Evolutionary conservation across 768 basidiomycete genomes (phyloP).

Genomic region (Serpula lacrymans): DNA sequence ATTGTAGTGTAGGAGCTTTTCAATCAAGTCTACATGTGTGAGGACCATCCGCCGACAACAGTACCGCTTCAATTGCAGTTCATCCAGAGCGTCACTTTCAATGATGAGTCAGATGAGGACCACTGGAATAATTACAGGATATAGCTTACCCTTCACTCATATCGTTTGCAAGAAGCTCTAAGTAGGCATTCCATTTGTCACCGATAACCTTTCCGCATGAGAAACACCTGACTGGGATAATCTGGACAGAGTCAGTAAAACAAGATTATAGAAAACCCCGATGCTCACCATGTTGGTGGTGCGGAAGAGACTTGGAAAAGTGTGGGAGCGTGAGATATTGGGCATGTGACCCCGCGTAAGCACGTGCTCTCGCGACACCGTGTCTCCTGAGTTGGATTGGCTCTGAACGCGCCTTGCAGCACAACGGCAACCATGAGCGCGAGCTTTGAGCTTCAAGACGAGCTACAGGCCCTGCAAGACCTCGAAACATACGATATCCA

Average conservation of each 20-base stretch:
- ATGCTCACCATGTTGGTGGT: slow-evolving; percentile 25
- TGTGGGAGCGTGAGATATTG: too few species aligned
- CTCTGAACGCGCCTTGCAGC: slow-evolving; percentile 3
- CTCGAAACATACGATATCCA: slow-evolving; percentile 59
- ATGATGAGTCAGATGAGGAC: background rate
- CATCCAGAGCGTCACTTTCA: slow-evolving; percentile 81
- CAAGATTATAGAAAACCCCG: background rate
- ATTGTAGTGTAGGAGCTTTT: slow-evolving; percentile 95
- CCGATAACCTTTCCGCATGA: slow-evolving; percentile 97
- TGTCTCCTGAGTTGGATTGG: slow-evolving; percentile 9
- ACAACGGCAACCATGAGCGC: slow-evolving; percentile 28
- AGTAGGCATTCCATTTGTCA: slow-evolving; percentile 90
- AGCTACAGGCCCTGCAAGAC: slow-evolving; percentile 64
- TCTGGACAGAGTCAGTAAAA: slow-evolving; percentile 44
- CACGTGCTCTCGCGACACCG: slow-evolving; percentile 21
- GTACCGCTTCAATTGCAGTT: slow-evolving; percentile 87
- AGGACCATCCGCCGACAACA: slow-evolving; percentile 97
- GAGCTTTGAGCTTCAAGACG: slow-evolving; percentile 75
- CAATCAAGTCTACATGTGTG: slow-evolving; percentile 96
- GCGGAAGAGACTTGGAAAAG: too few species aligned
- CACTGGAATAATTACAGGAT: background rate
- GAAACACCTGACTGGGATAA: slow-evolving; percentile 94
- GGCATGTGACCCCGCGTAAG: too few species aligned
- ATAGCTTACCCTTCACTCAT: slow-evolving; percentile 83
- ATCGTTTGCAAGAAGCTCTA: slow-evolving; percentile 76